These are phyloP conservation scores for Nitzschia inconspicua DNA, from an alignment of 108 stramenopile species.

Conservation along the genomic window DNA sequence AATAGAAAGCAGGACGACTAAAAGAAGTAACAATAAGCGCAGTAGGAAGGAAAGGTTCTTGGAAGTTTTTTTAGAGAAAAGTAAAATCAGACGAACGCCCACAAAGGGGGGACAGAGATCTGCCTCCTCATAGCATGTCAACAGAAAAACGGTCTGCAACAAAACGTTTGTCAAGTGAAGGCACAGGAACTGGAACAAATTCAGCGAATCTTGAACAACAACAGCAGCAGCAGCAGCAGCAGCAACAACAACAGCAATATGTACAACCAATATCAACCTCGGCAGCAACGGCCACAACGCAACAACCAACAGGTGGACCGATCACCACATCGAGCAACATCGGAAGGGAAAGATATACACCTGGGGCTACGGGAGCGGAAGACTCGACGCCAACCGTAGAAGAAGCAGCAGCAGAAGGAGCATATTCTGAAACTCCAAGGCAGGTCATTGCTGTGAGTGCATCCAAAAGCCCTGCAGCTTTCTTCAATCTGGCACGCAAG, in stretches of 20 bases:
- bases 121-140: constrained; percentile 24
- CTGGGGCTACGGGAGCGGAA: not conserved
- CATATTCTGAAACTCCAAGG: constrained; percentile 7
- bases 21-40: no score
- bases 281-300: not conserved
- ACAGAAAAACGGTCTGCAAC: constrained; percentile 15
- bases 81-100: no score
- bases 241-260: constrained; percentile 4
- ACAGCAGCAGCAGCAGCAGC: not conserved
- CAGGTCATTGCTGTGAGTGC: constrained; percentile 88
- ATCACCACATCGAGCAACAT: not conserved
- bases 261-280: not conserved
- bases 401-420: not conserved
- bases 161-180: constrained; percentile 23
- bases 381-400: not conserved
- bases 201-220: not conserved
- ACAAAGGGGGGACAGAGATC: no score
- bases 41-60: no score
- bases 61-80: no score
- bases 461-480: constrained; percentile 76
- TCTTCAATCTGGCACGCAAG: constrained; percentile 79
- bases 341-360: not conserved
- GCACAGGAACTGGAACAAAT: constrained; percentile 1
- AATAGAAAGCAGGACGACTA: no score
- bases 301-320: not conserved